Evolutionary conservation across 768 basidiomycete species (phyloP), one percentile per base, ranked within the genome.

Genomic region (Crucibulum laeve): DNA sequence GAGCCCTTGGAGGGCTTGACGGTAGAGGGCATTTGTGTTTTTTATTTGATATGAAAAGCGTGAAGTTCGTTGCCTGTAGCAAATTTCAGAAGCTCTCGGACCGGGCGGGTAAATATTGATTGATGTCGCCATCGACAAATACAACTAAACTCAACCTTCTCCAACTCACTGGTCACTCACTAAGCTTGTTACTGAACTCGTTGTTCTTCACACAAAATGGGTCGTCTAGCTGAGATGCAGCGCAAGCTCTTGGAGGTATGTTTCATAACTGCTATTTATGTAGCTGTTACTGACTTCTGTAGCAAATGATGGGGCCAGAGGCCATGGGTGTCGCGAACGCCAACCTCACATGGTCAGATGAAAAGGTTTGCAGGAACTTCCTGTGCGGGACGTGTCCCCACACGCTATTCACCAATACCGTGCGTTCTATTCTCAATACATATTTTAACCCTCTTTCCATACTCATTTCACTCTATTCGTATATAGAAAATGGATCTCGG

Each of bases 291-390:
- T 59, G 18, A 62, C 47, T 18, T 40, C 47, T 47, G 40, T 52
- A 96, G 94, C 94, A 96, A 94, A 96, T 95, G 92, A 97, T 97
- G 94, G 95, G 92, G n/a, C 89, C 95, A 36, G 95, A 99, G 69
- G 93, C 96, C 15, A 95, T 99, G 91, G 96, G 96, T 55, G 84
- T 93, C 34, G 83, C 89, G 35, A 91, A 90, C 54, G 84, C 87
- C 52, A 94, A 97, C 68, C 74, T 96, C 47, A 82, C 84, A 50
- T 94, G 93, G 89, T 84, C 82, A 24, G 91, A 94, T 66, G 93
- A 95, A 55, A 97, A 97, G 76, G 95, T 98, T 5, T 98, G 96
- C 79, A 80, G 88, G 61, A 97, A 98, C 69, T 98, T 92, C 71
- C 70, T 98, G 23, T 97, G 95, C 56, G 96, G 96, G 42, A 94